Base-by-base conservation (phyloP, 1,139 yeast genomes). In the Magnusiomyces tetraspermus region DNA sequence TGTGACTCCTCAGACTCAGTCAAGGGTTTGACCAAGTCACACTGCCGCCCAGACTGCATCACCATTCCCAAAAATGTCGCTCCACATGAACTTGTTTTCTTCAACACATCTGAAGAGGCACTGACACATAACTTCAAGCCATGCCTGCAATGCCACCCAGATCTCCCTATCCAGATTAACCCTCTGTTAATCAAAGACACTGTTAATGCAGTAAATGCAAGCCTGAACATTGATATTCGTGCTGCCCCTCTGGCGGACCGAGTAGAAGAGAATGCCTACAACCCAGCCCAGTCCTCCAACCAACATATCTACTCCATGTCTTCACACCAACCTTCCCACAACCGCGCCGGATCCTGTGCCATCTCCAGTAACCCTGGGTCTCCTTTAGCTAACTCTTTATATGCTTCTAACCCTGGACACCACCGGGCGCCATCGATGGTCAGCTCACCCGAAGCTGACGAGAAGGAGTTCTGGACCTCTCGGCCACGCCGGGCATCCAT, bases 201-300 rank as follows among this genome's bases (percentile, higher is more conserved):
- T 48, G 85, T 83, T n/a, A 74, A 73, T 15, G 63, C 73, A 24
- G 80, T 82, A 54, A 83, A 83, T 64, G 66, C 73, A 45, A 70
- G 72, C 49, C 79, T 83, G 53, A 85, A 86, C 0, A 79, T 81
- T 56, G 71, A 76, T 17, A 36, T 31, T 82, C 42, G 42, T 19
- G 42, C 42, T n/a, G 40, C 6, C 40, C 19, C 40, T 10, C 11
- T n/a, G 5, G 40, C 40, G 19, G 40, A 28, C 5, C n/a, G 17
- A 13, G 5, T 17, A 8, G n/a, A n/a, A n/a, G n/a, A n/a, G n/a
- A n/a, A n/a, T n/a, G n/a, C n/a, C n/a, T n/a, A n/a, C n/a, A n/a
- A n/a, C n/a, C n/a, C n/a, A n/a, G n/a, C n/a, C n/a, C n/a, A n/a
- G n/a, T n/a, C n/a, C n/a, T n/a, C n/a, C n/a, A n/a, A n/a, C n/a